Conservation (phyloP, 2,329 filamentous ascomycete species). For the Sporothrix schenckii region DNA sequence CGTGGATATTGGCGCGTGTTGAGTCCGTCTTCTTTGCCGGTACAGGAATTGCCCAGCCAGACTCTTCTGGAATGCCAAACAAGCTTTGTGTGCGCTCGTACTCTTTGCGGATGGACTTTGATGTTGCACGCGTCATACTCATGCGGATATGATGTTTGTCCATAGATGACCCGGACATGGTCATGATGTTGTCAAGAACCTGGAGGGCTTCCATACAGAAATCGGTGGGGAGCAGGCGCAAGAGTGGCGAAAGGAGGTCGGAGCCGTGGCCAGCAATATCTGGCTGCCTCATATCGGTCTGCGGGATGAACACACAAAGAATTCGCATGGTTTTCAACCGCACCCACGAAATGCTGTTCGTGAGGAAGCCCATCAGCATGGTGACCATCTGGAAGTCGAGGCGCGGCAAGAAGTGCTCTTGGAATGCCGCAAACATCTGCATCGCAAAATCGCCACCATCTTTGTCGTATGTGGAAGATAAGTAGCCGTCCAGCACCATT, state of each 20-base stretch:
- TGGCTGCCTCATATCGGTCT: slow-evolving; percentile 88
- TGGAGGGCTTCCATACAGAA: slow-evolving; percentile 90
- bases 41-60: slow-evolving; percentile 93
- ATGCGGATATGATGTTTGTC: slow-evolving; percentile 94
- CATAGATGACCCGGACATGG: slow-evolving; percentile 87
- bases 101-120: slow-evolving; percentile 84
- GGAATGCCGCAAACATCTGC: slow-evolving; percentile 73
- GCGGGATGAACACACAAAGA: slow-evolving; percentile 79
- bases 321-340: slow-evolving; percentile 92
- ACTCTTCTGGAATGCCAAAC: slow-evolving; percentile 94
- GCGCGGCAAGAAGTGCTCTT: slow-evolving; percentile 74
- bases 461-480: slow-evolving; percentile 65
- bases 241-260: slow-evolving; percentile 88
- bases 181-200: slow-evolving; percentile 93
- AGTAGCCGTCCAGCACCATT: slow-evolving; percentile 69
- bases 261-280: slow-evolving; percentile 90
- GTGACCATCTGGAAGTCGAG: slow-evolving; percentile 84
- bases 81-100: slow-evolving; percentile 92
- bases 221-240: slow-evolving; percentile 87
- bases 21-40: slow-evolving; percentile 85
- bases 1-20: slow-evolving; percentile 90
- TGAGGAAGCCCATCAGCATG: slow-evolving; percentile 87
- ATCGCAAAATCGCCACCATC: slow-evolving; percentile 72
- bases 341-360: slow-evolving; percentile 86
- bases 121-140: slow-evolving; percentile 94